phyloP scores from a whole-genome alignment of 345 rosid species.

The Murraya koenigii region DNA sequence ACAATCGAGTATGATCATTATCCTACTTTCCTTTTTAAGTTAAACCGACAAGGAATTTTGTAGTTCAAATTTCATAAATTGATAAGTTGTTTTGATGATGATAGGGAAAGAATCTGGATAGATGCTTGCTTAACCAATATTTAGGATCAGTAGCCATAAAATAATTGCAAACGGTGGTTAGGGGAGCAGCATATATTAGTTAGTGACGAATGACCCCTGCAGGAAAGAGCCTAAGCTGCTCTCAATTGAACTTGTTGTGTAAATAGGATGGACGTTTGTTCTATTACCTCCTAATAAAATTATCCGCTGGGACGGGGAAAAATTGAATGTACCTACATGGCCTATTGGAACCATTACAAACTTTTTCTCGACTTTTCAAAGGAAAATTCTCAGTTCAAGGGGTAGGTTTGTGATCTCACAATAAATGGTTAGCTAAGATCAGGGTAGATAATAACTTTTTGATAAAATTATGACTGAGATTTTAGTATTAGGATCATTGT shows the following conservation, averaged over 20 bases:
- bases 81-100: neutral
- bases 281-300: neutral
- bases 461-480: neutral
- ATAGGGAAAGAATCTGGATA: neutral
- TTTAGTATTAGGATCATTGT: neutral
- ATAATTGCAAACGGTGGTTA: too few relatives aligned
- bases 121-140: neutral
- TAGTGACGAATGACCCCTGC: neutral
- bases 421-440: neutral
- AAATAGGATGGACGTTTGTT: neutral
- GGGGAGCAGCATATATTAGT: neutral
- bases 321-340: neutral
- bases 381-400: neutral
- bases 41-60: neutral
- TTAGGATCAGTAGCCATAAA: neutral
- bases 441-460: neutral
- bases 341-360: neutral
- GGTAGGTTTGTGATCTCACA: neutral
- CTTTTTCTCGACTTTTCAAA: neutral
- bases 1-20: neutral
- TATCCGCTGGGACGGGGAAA: neutral
- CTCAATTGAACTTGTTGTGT: neutral
- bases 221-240: slow-evolving; percentile 2
- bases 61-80: neutral
- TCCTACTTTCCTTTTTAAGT: neutral